Conservation (phyloP, 306 rosid genomes). For the Alnus rubra region DNA sequence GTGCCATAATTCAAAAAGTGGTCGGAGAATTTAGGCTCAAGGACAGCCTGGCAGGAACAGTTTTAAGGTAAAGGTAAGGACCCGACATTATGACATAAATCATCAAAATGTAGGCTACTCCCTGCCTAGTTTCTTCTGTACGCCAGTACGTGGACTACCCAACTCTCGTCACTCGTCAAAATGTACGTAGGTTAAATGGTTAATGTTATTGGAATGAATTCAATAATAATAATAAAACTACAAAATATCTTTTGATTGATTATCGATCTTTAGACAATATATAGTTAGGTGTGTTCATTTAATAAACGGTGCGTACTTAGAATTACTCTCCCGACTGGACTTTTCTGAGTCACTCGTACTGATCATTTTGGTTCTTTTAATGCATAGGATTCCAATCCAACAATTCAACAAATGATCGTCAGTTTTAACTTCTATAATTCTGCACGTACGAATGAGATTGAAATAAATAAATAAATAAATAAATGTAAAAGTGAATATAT, state of each 20-base stretch:
- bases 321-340: too few species aligned
- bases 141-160: background rate
- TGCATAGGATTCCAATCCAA: too few species aligned
- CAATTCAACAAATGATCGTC: too few species aligned
- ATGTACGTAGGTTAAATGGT: too few species aligned
- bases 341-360: too few species aligned
- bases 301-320: background rate
- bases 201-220: too few species aligned
- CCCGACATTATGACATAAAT: background rate
- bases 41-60: too few species aligned
- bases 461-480: background rate
- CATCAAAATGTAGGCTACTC: background rate
- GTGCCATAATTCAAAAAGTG: background rate
- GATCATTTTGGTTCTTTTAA: too few species aligned
- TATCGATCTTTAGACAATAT: too few species aligned
- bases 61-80: background rate
- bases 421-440: background rate
- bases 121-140: background rate
- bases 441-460: background rate
- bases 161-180: background rate
- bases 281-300: background rate
- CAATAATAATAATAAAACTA: too few species aligned
- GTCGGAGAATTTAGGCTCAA: background rate
- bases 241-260: too few species aligned
- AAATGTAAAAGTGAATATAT: background rate